phyloP scores from a whole-genome alignment of 495 filamentous ascomycete species.

The Ramalina intermedia region DNA sequence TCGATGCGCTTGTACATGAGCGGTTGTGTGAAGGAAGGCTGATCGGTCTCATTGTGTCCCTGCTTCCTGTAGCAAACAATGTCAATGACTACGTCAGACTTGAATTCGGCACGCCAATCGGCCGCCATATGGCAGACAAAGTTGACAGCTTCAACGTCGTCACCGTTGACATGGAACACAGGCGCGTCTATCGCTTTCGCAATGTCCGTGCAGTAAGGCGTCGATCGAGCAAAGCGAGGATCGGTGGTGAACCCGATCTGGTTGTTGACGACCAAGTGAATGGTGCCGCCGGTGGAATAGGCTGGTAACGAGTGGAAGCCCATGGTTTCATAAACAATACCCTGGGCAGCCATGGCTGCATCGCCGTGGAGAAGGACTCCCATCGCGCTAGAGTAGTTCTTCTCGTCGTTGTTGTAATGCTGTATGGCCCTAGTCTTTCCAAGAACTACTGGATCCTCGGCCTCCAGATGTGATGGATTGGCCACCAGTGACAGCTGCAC shows the following conservation, averaged over 20 bases:
- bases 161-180: conserved; percentile 97
- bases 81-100: conserved; percentile 92
- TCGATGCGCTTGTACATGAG: conserved; percentile 97
- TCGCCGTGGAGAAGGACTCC: conserved; percentile 91
- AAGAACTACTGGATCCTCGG: conserved; percentile 93
- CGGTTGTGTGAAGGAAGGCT: conserved; percentile 98
- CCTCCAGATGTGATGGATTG: conserved; percentile 96
- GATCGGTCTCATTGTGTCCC: conserved; percentile 98
- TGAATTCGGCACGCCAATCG: conserved; percentile 96
- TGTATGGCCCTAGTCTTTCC: conserved; percentile 96
- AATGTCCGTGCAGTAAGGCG: conserved; percentile 97
- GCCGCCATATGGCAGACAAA: conserved; percentile 94
- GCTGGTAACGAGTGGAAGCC: conserved; percentile 89
- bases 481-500: conserved; percentile 96
- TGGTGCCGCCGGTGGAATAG: conserved; percentile 93
- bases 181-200: conserved; percentile 97
- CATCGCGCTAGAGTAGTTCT: conserved; percentile 78
- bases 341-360: conserved; percentile 90
- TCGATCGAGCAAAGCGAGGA: conserved; percentile 90
- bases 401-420: conserved; percentile 97
- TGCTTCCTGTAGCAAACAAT: conserved; percentile 98
- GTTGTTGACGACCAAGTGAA: conserved; percentile 97
- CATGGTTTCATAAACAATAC: conserved; percentile 95
- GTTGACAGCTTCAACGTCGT: conserved; percentile 96
- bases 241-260: conserved; percentile 99